A percentile compares a stretch with the other conserved stretches of the same genome.
These are phyloP conservation scores for Carex arenaria DNA, from an alignment of 202 grass and related monocot species.

Conservation along the genomic window DNA sequence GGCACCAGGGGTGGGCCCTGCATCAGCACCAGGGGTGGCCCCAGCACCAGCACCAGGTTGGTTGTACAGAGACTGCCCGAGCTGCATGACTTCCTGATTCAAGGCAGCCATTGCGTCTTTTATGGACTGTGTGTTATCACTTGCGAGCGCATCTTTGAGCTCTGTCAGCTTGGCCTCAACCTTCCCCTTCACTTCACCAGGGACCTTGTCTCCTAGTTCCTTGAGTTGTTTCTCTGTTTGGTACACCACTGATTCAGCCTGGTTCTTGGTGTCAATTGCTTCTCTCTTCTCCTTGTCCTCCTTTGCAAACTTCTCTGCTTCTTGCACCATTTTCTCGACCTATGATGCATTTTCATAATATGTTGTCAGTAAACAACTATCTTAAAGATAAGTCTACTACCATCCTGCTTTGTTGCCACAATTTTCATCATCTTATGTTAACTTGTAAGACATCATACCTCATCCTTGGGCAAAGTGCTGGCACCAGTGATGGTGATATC, in stretches of 20 bases:
- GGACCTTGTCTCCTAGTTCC: constrained; percentile 81
- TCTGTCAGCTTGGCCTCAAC: constrained; percentile 70
- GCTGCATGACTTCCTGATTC: constrained; percentile 95
- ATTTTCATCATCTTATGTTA: background rate
- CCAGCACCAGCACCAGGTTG: constrained; percentile 29
- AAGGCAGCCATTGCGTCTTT: constrained; percentile 78
- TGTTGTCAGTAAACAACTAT: constrained; percentile 3
- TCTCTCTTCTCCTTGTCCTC: constrained; percentile 97
- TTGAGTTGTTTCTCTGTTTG: constrained; percentile 94
- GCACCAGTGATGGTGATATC: constrained; percentile 94
- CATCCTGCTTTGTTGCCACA: background rate
- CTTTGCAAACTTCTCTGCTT: constrained; percentile 82
- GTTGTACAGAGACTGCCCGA: constrained; percentile 80
- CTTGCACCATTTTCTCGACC: constrained; percentile 89
- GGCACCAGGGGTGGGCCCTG: constrained; percentile 25
- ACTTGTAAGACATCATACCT: constrained; percentile 41
- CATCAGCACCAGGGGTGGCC: constrained; percentile 8
- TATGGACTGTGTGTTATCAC: constrained; percentile 68
- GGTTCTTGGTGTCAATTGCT: constrained; percentile 90
- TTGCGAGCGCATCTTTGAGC: constrained; percentile 64
- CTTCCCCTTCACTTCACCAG: constrained; percentile 72
- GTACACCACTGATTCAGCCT: constrained; percentile 77
- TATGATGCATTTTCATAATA: constrained; percentile 23
- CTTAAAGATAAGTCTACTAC: background rate
- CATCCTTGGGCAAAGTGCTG: constrained; percentile 84